Evolutionary conservation across 2,329 filamentous ascomycete genomes (phyloP), one percentile per base, ranked within the genome.

Genomic region (Aspergillus phoenicis): DNA sequence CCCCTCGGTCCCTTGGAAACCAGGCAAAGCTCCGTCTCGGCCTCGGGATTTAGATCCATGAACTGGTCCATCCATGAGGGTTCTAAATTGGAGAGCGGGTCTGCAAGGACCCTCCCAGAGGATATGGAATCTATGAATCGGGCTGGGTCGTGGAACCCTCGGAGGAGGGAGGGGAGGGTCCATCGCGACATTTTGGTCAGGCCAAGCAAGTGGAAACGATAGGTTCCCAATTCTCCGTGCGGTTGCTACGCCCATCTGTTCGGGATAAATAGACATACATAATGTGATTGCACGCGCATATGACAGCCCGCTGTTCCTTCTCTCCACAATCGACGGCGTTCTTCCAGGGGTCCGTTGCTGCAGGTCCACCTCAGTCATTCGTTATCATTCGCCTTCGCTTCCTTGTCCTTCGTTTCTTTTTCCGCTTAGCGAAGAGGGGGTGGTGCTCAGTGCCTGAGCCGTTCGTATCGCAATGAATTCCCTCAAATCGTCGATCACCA

Each of bases 391-490:
- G 54, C 10, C 45, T 45, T 58, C 20, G 48, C 36, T 49, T 55
- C 47, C 24, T 49, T 55, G 51, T 51, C 43, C 49, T 28, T 39
- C 33, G 24, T 61, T 60, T 43, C 41, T 64, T 60, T 53, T 60
- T 57, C 66, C 2, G 20, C 33, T 36, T 36, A 36, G 59, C 59
- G 57, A 43, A 36, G 33, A 36, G 33, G 33, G 33, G 33, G 33
- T 36, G 11, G 58, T 59, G 48, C 45, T 47, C 58, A 24, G 33
- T 38, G 28, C 47, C 47, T 62, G 47, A 28, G 41, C 20, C 60
- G 67, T 43, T 61, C 49, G 38, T 39, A 62, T 68, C 63, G 52
- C 61, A 61, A 73, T 73, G 66, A 62, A 63, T 57, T 62, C 64
- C 22, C 71, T 68, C 13, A 36, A 36, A 36, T 36, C 33, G 11